Evolutionary conservation across 2,329 filamentous ascomycete genomes (phyloP), one percentile per base, ranked within the genome.

Genomic region (Aspergillus ochraceoroseus): DNA sequence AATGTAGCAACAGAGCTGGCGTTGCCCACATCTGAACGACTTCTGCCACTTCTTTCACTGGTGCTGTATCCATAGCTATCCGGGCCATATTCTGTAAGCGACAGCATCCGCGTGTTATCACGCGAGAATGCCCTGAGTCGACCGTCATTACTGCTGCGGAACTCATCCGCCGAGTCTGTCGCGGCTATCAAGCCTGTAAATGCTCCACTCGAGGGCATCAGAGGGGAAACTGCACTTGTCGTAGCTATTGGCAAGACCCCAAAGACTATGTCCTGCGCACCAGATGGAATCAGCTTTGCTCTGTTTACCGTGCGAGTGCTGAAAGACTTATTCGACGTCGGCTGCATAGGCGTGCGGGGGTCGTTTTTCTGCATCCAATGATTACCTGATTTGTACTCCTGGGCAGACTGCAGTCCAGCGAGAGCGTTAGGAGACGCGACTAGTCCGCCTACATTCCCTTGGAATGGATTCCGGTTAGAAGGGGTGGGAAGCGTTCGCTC

Each of bases 31-130:
- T 53, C 43, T 3, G 60, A 60, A 22, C 54, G 54, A 13, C 53
- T 51, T 41, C 62, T 66, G 13, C 31, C 19, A 12, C 53, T 54
- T 20, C 54, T 50, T 36, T 54, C 58, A 7, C 54, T 58, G 22
- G 57, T 58, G 29, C 54, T 59, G 46, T 68, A 70, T 34, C 61
- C 62, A 44, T 71, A 71, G 6, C 64, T 51, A 15, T 63, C 62
- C 0, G 59, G 47, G 0, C 61, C 54, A 9, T 61, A 63, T 30
- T 55, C 55, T 7, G 57, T 52, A 9, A 64, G 46, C 2, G 60
- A 44, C 34, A 56, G 14, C 11, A 54, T 13, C 32, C 52, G 54
- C 7, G 40, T 34, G 1, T 47, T 40, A 27, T 54, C 49, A 43
- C 53, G 49, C 14, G 55, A 56, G 18, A 50, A 50, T 1, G 36